phyloP scores from a whole-genome alignment of 2,329 filamentous ascomycete genomes.

The Lizonia empirigonia region DNA sequence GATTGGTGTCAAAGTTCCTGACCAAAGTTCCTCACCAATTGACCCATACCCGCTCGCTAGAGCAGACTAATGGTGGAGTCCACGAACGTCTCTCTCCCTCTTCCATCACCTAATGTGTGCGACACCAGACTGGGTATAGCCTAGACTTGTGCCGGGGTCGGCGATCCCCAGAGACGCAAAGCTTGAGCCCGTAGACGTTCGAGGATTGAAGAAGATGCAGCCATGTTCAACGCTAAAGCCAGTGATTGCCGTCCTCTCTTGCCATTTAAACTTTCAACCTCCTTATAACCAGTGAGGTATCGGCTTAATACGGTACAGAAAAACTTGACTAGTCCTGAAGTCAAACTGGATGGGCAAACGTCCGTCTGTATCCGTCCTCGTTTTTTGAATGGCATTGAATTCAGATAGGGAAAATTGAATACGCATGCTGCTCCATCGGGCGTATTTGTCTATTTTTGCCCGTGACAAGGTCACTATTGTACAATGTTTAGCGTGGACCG shows the following conservation, averaged over 20 bases:
- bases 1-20: background rate
- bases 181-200: conserved; percentile 4
- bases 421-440: background rate
- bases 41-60: too few species aligned
- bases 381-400: background rate
- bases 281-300: background rate
- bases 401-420: background rate
- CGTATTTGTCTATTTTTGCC: too few species aligned
- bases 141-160: conserved; percentile 1
- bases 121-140: background rate
- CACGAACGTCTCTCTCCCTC: background rate
- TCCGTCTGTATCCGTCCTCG: background rate
- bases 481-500: background rate
- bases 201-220: background rate
- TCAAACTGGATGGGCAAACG: background rate
- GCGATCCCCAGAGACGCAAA: conserved; percentile 3
- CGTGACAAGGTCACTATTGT: too few species aligned
- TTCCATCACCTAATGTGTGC: background rate
- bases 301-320: background rate
- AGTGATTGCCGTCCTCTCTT: background rate
- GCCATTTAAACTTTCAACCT: background rate
- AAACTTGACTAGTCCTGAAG: background rate
- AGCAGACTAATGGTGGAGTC: background rate
- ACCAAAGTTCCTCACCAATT: too few species aligned
- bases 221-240: background rate